Evolutionary conservation across 2,329 filamentous ascomycete genomes (phyloP), one percentile per base, ranked within the genome.

Genomic region (Arthrobotrys pseudoclavata): DNA sequence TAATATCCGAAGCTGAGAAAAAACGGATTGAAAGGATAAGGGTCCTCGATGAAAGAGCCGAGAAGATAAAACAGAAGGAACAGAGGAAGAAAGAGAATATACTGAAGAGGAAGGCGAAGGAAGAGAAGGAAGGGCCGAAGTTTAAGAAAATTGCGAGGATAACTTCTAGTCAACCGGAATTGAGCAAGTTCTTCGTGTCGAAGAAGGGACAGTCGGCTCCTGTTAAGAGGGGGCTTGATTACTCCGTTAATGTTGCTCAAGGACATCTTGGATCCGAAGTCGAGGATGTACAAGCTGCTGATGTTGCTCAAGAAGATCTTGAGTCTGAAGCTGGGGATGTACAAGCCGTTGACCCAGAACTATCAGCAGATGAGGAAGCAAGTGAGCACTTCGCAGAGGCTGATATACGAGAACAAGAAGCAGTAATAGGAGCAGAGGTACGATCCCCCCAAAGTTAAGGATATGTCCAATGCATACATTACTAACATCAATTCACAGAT

Each of bases 31-130:
- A 79, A 4, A 45, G 75, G 13, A 45, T 74, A 34, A 69, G 63
- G 13, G 69, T 69, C 0, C 69, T 79, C 7, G 75, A 79, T 22
- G 75, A 68, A 9, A 48, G 75, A 31, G 75, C 75, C 2, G 69
- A 79, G 29, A 74, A 72, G 24, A 79, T 79, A 40, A 45, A 42
- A 47, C 40, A 50, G 42, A 79, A 74, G 57, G 75, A 79, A 24
- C 47, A 74, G 18, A 37, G 63, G 50, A 79, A 79, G 40, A 79
- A 79, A 20, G 55, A 79, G 47, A 79, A 79, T 61, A 63, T 69
- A 9, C 9, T 69, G 40, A 79, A 79, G 24, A 64, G 75, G 24
- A 79, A 79, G 48, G 47, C 63, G 10, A 79, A 74, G 47, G 75
- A 79, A n/a, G 75, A 74, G 15, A 79, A 79, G 50, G 75, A 74